A percentile compares a stretch with the other conserved stretches of the same genome.
phyloP scores from a whole-genome alignment of 306 rosid genomes.

The Medicago lupulina region DNA sequence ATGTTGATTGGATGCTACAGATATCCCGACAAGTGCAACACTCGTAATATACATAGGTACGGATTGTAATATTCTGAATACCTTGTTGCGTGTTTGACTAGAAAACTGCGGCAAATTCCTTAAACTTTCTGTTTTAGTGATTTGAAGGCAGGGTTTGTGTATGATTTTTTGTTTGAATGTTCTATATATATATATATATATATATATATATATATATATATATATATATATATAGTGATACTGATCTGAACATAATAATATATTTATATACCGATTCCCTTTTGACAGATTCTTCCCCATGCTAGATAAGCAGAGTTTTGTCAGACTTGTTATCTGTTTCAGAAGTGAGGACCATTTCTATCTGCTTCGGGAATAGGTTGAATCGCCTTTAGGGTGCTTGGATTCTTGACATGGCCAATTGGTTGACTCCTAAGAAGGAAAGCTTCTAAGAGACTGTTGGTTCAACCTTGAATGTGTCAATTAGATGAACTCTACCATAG shows the following conservation, averaged over 20 bases:
- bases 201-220: too few relatives aligned
- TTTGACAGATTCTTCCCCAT: constrained; percentile 40
- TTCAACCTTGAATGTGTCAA: constrained; percentile 50
- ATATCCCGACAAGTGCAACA: constrained; percentile 91
- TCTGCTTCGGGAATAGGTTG: constrained; percentile 34
- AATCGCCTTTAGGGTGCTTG: constrained; percentile 39
- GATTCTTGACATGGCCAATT: constrained; percentile 42
- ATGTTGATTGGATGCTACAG: constrained; percentile 91
- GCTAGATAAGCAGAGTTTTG: constrained; percentile 40
- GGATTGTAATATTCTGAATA: constrained; percentile 26
- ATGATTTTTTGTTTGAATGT: not conserved
- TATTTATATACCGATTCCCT: constrained; percentile 17
- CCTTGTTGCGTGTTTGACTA: constrained; percentile 14
- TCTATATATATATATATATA: not conserved
- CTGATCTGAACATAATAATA: constrained; percentile 27
- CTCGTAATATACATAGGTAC: constrained; percentile 64
- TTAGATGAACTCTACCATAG: constrained; percentile 47
- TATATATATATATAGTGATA: not conserved
- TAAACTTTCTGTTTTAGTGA: constrained; percentile 11
- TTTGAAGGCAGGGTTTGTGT: not conserved
- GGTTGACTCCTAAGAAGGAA: constrained; percentile 29
- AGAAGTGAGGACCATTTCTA: constrained; percentile 42
- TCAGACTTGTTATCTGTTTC: constrained; percentile 45
- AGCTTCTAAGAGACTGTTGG: constrained; percentile 36
- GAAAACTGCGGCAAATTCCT: not conserved